These are phyloP conservation scores for Histomonas meleagridis DNA, from an alignment of 208 protist genomes.

Conservation along the genomic window DNA sequence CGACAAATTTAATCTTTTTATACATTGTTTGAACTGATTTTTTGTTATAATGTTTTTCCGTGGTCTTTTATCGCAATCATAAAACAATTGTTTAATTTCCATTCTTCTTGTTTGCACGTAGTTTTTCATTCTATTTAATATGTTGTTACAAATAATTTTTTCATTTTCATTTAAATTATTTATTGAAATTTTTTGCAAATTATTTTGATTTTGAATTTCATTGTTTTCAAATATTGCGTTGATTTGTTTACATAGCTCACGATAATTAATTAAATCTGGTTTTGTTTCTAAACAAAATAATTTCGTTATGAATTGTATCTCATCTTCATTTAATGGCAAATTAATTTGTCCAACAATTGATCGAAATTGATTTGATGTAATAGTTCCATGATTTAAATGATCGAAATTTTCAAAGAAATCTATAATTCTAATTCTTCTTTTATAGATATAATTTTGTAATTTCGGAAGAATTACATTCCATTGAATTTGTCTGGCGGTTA, in stretches of 20 bases:
- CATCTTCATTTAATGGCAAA: background rate
- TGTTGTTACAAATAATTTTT: background rate
- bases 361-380: background rate
- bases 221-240: too few relatives aligned
- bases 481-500: background rate
- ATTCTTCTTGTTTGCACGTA: conserved; percentile 1
- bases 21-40: conserved; percentile 1
- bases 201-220: background rate
- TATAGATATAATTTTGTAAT: background rate
- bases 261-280: background rate
- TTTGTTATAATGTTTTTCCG: background rate
- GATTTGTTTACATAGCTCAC: background rate
- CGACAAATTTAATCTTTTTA: background rate
- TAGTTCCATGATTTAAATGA: background rate
- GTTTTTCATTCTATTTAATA: background rate
- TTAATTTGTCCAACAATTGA: background rate
- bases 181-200: background rate
- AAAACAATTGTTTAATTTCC: conserved; percentile 19
- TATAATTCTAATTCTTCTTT: background rate
- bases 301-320: background rate
- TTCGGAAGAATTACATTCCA: background rate
- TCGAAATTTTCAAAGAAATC: conserved; percentile 33
- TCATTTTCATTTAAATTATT: background rate
- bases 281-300: background rate
- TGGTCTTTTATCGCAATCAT: background rate